A percentile compares a stretch with the other conserved stretches of the same genome.
These are phyloP conservation scores for Nemania sp. DNA, from an alignment of 2,329 filamentous ascomycete species.

Conservation along the genomic window DNA sequence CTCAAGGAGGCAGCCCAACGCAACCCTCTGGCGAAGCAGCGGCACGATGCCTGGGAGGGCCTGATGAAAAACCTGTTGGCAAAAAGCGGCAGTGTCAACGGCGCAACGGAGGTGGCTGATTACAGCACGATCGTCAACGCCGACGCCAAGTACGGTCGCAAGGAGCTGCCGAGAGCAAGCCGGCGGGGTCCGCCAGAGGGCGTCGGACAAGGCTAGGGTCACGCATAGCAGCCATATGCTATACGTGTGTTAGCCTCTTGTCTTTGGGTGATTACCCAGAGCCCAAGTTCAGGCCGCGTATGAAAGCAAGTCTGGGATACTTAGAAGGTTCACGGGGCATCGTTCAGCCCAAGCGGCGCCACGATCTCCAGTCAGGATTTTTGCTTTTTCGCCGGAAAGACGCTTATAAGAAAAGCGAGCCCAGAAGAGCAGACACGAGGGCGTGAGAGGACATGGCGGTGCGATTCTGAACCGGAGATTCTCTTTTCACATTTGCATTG, in stretches of 20 bases:
- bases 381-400: too few relatives aligned
- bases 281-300: too few relatives aligned
- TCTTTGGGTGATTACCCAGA: neutral
- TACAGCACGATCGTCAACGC: conserved; percentile 68
- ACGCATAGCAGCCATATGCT: neutral
- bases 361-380: too few relatives aligned
- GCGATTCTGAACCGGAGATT: too few relatives aligned
- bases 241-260: neutral
- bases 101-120: conserved; percentile 58
- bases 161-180: conserved; percentile 54
- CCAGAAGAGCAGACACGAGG: too few relatives aligned
- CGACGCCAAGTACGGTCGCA: conserved; percentile 55
- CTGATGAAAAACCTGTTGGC: conserved; percentile 62
- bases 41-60: conserved; percentile 63
- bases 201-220: conserved; percentile 7
- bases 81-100: conserved; percentile 38
- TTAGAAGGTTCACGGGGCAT: too few relatives aligned
- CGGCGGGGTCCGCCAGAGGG: conserved; percentile 41
- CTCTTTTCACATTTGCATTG: too few relatives aligned
- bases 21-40: conserved; percentile 55
- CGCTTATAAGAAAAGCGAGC: too few relatives aligned
- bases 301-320: too few relatives aligned
- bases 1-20: conserved; percentile 59
- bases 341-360: too few relatives aligned
- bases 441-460: too few relatives aligned